phyloP scores from a whole-genome alignment of 2,329 filamentous ascomycete genomes.

The Stromatinia cepivora region DNA sequence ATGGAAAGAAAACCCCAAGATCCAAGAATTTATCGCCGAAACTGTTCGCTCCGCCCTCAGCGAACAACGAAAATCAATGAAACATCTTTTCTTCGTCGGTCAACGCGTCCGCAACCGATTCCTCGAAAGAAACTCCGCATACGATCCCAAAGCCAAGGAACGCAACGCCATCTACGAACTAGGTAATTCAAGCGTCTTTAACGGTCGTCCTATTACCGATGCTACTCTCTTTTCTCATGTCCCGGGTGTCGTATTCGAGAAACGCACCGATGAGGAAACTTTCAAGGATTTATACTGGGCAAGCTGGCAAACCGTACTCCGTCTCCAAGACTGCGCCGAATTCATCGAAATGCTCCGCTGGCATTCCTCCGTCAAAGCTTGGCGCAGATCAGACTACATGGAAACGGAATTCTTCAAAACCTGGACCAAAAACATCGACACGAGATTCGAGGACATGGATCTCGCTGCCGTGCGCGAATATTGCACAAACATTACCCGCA shows the following conservation, averaged over 20 bases:
- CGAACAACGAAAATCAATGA: slow-evolving; percentile 23
- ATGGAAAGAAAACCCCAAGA: slow-evolving; percentile 20
- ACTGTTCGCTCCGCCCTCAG: slow-evolving; percentile 18
- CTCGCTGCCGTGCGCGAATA: slow-evolving; percentile 18
- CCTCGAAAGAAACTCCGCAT: slow-evolving; percentile 17
- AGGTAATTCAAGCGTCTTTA: slow-evolving; percentile 22
- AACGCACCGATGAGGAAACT: slow-evolving; percentile 20
- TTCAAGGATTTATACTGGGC: slow-evolving; percentile 23
- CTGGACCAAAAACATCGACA: slow-evolving; percentile 22
- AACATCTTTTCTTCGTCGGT: slow-evolving; percentile 22
- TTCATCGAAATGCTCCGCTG: slow-evolving; percentile 24
- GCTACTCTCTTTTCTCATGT: slow-evolving; percentile 22
- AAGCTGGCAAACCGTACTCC: slow-evolving; percentile 19
- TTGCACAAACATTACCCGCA: slow-evolving; percentile 19
- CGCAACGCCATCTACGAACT: slow-evolving; percentile 18
- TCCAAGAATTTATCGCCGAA: slow-evolving; percentile 18
- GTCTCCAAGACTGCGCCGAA: slow-evolving; percentile 22
- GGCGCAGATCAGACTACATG: slow-evolving; percentile 20
- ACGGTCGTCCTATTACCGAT: slow-evolving; percentile 22
- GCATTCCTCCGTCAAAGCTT: slow-evolving; percentile 23
- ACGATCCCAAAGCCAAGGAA: slow-evolving; percentile 19
- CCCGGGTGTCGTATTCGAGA: slow-evolving; percentile 19
- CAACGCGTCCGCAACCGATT: slow-evolving; percentile 23
- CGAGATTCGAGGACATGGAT: slow-evolving; percentile 23
- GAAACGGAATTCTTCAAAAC: slow-evolving; percentile 20